phyloP scores from a whole-genome alignment of 2,329 filamentous ascomycete species.

The Myriangium duriaei region DNA sequence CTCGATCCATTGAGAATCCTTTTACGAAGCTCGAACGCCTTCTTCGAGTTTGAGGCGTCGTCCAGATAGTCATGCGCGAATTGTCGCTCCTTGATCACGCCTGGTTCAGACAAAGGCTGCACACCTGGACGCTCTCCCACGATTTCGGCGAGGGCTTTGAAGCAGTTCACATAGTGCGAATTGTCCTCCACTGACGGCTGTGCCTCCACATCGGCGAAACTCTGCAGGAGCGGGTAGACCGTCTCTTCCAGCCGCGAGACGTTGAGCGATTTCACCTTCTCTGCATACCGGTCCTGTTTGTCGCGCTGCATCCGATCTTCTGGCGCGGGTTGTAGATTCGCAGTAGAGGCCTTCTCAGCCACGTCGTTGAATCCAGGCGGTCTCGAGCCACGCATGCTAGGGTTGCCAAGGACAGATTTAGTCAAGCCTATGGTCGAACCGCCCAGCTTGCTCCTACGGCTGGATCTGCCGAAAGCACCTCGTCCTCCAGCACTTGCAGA shows the following conservation, averaged over 20 bases:
- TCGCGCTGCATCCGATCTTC: conserved; percentile 69
- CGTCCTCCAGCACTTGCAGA: conserved; percentile 24
- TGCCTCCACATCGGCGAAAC: conserved; percentile 63
- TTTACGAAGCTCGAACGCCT: conserved; percentile 57
- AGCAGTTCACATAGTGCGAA: conserved; percentile 61
- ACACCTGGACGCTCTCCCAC: conserved; percentile 57
- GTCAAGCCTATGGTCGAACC: conserved; percentile 43
- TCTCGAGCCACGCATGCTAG: conserved; percentile 41
- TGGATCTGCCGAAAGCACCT: conserved; percentile 40
- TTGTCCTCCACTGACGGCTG: conserved; percentile 53
- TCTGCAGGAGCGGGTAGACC: conserved; percentile 60
- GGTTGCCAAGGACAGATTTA: conserved; percentile 76
- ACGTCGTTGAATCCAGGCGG: conserved; percentile 28
- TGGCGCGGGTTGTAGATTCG: conserved; percentile 36
- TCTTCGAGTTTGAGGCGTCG: conserved; percentile 52
- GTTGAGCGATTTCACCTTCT: conserved; percentile 70
- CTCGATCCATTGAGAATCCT: conserved; percentile 71
- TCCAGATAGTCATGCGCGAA: conserved; percentile 69
- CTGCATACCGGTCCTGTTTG: conserved; percentile 71
- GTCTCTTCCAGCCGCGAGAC: conserved; percentile 52
- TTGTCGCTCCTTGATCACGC: conserved; percentile 59
- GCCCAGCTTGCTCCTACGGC: conserved; percentile 29
- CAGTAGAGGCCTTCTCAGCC: conserved; percentile 34
- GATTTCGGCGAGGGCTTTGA: conserved; percentile 67
- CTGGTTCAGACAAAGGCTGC: conserved; percentile 46